Evolutionary conservation across 495 filamentous ascomycete species (phyloP).

Genomic region (Neurospora sp.): DNA sequence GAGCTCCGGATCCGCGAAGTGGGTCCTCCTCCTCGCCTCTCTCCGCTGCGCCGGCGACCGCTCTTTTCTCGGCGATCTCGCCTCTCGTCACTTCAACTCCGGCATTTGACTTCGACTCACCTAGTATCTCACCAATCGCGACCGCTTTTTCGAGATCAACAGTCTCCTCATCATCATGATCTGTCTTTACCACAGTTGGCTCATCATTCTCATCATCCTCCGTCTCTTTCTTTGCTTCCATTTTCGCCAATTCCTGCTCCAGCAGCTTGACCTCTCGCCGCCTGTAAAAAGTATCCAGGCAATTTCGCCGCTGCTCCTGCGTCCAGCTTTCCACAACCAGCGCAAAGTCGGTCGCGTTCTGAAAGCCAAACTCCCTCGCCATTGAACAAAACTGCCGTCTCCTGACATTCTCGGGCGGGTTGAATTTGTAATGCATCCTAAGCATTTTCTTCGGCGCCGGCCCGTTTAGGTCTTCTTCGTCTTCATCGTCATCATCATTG

Average conservation of each 20-base stretch:
- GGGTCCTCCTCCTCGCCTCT: neutral
- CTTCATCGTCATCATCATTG: neutral
- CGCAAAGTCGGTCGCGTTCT: slow-evolving; percentile 74
- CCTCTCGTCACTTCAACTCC: neutral
- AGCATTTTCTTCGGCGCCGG: slow-evolving; percentile 19
- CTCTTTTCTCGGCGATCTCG: neutral
- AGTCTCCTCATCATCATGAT: neutral
- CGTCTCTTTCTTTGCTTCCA: slow-evolving; percentile 4
- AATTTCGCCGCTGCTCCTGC: slow-evolving; percentile 68
- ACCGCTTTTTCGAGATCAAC: neutral
- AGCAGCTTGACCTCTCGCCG: slow-evolving; percentile 30
- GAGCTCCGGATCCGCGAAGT: neutral
- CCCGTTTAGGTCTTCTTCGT: neutral
- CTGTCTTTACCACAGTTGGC: neutral
- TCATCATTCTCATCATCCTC: neutral
- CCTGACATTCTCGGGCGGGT: slow-evolving; percentile 65
- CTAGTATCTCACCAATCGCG: neutral
- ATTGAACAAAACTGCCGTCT: slow-evolving; percentile 84
- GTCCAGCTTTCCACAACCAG: slow-evolving; percentile 91
- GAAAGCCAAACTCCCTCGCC: slow-evolving; percentile 69
- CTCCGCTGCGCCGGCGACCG: neutral
- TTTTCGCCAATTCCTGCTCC: slow-evolving; percentile 8
- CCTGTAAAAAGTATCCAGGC: slow-evolving; percentile 73
- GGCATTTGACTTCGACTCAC: neutral
- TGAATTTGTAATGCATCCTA: slow-evolving; percentile 49